phyloP scores from a whole-genome alignment of 2,329 filamentous ascomycete species.

The Trichoderma koningiopsis region DNA sequence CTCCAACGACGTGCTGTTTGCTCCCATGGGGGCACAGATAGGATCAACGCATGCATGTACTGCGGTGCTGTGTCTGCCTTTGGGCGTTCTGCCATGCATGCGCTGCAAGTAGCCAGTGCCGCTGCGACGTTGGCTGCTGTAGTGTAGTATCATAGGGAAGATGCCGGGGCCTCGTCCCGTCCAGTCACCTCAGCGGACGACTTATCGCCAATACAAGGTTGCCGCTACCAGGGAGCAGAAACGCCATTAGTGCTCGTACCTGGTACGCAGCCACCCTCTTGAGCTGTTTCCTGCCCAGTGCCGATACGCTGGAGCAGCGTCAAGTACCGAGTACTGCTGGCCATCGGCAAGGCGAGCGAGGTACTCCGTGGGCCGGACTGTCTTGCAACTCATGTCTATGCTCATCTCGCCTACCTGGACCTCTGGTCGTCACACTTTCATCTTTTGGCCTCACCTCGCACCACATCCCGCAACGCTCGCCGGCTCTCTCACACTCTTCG shows the following conservation, averaged over 20 bases:
- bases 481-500: constrained; percentile 36
- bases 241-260: not conserved
- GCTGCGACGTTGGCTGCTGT: not conserved
- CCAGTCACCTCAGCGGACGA: not conserved
- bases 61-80: not conserved
- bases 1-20: too few relatives aligned
- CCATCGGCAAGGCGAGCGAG: not conserved
- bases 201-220: constrained; percentile 16
- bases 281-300: not conserved
- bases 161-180: not conserved
- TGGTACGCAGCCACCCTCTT: not conserved
- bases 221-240: not conserved
- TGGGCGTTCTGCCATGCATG: not conserved
- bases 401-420: constrained; percentile 23
- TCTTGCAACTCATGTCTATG: not conserved
- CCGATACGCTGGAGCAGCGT: not conserved
- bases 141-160: not conserved
- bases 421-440: constrained; percentile 23
- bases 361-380: not conserved
- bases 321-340: not conserved
- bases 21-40: not conserved
- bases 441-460: constrained; percentile 24
- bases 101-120: not conserved
- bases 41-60: not conserved
- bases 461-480: constrained; percentile 29